Base-by-base conservation (phyloP, 352 stramenopile genomes). In the Globisporangium splendens region DNA sequence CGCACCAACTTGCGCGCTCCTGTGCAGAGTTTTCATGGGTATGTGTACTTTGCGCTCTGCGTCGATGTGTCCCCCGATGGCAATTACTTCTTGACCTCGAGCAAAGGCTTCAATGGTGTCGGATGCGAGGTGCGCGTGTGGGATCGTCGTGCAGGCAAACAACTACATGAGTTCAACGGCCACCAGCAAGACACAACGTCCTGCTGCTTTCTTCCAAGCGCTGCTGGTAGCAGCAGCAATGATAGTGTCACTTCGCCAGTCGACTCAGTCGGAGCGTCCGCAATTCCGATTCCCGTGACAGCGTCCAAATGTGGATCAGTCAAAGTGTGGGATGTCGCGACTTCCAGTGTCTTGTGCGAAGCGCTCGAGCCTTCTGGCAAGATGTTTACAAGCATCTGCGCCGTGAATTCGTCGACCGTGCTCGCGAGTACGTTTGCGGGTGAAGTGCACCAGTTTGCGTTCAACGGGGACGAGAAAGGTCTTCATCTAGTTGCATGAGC, bases 91-190 rank as follows among this genome's bases (percentile, higher is more conserved):
- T 48, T 93, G 31, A 94, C 86, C 2, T 91, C 83, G 2, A 95
- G 86, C 58, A 95, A 94, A 62, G 86, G 86, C 0, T 93, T 93
- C 56, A 95, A 88, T 47, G 80, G 84, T 11, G 77, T 95, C 22
- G 86, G 86, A 1, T 81, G 74, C 22, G 86, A 94, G 50, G 70
- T 79, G 17, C 74, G 84, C 55, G 71, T 95, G 3, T 95, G 86
- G 86, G 86, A 95, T 55, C 73, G 84, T 50, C 83, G 86, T 8
- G 88, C 58, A 24, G 70, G 68, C 17, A 86, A 77, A 49, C 75
- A 90, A 54, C 22, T 91, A 0, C 39, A 70, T 12, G 69, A 91
- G 62, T 79, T 84, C 20, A 47, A 68, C 14, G 86, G 84, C 2
- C 84, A 93, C 14, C 70, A 89, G 41, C 84, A 95, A 46, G 86